Evolutionary conservation across 2,329 filamentous ascomycete species (phyloP).

Genomic region (Exophiala sp.): DNA sequence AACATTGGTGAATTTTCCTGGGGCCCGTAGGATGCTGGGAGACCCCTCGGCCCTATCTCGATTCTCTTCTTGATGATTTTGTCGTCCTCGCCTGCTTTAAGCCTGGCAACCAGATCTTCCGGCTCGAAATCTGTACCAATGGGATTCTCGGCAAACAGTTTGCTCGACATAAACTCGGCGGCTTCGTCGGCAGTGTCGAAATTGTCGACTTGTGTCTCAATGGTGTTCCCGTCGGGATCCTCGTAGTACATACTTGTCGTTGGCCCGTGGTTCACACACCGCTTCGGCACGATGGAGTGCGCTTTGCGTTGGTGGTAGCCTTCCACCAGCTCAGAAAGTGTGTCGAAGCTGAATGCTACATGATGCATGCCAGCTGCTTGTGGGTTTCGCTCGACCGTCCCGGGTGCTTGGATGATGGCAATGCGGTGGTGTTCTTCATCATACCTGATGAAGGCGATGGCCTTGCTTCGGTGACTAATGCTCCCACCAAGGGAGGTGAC

Average conservation of each 20-base stretch:
- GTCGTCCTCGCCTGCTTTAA: background rate
- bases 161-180: background rate
- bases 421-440: slow-evolving; percentile 10
- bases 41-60: background rate
- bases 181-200: background rate
- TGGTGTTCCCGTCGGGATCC: background rate
- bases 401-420: background rate
- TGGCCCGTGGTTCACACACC: slow-evolving; percentile 7
- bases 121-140: slow-evolving; percentile 2
- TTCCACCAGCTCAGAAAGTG: slow-evolving; percentile 1
- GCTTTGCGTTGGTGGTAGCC: slow-evolving; percentile 1
- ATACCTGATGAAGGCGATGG: slow-evolving; percentile 1
- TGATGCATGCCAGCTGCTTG: slow-evolving; percentile 1
- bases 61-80: slow-evolving; percentile 1
- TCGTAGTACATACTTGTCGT: slow-evolving; percentile 1
- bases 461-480: background rate
- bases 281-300: background rate
- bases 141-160: background rate
- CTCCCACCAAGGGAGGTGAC: background rate
- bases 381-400: background rate
- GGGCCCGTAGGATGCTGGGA: background rate
- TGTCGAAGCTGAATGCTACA: slow-evolving; percentile 7
- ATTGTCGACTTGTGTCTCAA: background rate
- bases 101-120: background rate
- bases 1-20: too few relatives aligned